Evolutionary conservation across 352 stramenopile genomes (phyloP), one percentile per base, ranked within the genome.

Genomic region (Phytophthora pinifolia): DNA sequence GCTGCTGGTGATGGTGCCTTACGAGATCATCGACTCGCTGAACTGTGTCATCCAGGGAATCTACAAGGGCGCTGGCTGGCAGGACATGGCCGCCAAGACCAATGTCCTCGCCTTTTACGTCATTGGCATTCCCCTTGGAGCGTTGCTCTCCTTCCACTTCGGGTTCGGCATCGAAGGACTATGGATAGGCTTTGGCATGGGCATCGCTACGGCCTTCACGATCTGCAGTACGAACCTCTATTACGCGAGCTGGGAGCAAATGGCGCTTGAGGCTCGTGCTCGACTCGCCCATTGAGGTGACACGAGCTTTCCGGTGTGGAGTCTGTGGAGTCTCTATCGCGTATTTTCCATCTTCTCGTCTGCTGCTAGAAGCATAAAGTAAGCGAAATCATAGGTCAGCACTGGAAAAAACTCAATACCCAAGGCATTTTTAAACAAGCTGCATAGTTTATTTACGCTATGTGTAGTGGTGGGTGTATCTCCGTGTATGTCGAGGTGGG

Each of bases 41-140:
- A 93, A 96, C 56, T 74, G 67, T 15, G 70, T 83, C 29, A 79
- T 78, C 18, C 82, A 94, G 57, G 86, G 83, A 46, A 88, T 94
- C 45, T 92, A 91, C 59, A 79, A 81, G 14, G 86, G 76, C 48
- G 74, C 68, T 14, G 86, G 83, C 5, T 71, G 71, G 41, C 86
- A 96, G 60, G 61, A 82, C 4, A 70, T 83, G 33, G 78, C 76
- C n/a, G 83, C 86, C 2, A 72, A 76, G 48, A 85, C 76, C 41
- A 96, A 92, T 25, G 83, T 82, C 17, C 48, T 89, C 13, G 83
- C 82, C 3, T 96, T 89, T 51, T 96, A 94, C 56, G 59, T 80
- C 18, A 70, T 96, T 18, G 83, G 83, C 8, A 76, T 96, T 10
- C 86, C 86, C 0, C 37, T 92, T 4, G 83, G 65, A 14, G 80